These are phyloP conservation scores for Funneliformis geosporum DNA, from an alignment of 192 early-diverging fungal genomes.

Conservation along the genomic window DNA sequence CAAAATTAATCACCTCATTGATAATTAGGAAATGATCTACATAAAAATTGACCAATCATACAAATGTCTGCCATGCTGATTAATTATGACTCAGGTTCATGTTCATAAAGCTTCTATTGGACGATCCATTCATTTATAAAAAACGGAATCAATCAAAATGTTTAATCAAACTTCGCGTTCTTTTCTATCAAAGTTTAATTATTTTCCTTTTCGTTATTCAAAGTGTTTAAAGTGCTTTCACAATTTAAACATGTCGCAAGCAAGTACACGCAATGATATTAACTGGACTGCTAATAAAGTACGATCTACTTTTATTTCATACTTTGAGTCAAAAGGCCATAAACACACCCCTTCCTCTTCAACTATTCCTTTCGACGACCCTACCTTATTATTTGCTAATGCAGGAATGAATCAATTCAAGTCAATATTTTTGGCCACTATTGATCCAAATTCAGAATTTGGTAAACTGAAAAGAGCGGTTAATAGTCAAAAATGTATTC, in stretches of 20 bases:
- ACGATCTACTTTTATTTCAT: constrained; percentile 87
- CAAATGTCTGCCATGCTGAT: no score
- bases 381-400: constrained; percentile 95
- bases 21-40: no score
- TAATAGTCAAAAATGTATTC: constrained; percentile 98
- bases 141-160: neutral
- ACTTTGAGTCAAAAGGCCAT: constrained; percentile 76
- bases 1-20: no score
- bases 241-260: neutral
- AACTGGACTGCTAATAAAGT: constrained; percentile 81
- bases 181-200: neutral
- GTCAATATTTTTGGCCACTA: constrained; percentile 93
- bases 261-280: neutral
- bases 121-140: neutral
- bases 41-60: no score
- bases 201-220: neutral
- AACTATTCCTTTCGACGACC: constrained; percentile 94
- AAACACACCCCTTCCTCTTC: constrained; percentile 83
- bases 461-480: constrained; percentile 88
- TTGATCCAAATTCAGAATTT: constrained; percentile 90
- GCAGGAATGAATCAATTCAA: constrained; percentile 99
- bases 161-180: neutral
- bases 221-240: neutral
- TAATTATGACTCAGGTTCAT: neutral
- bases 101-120: neutral